Evolutionary conservation across 345 rosid species (phyloP).

Genomic region (Bruguiera gymnorhiza): DNA sequence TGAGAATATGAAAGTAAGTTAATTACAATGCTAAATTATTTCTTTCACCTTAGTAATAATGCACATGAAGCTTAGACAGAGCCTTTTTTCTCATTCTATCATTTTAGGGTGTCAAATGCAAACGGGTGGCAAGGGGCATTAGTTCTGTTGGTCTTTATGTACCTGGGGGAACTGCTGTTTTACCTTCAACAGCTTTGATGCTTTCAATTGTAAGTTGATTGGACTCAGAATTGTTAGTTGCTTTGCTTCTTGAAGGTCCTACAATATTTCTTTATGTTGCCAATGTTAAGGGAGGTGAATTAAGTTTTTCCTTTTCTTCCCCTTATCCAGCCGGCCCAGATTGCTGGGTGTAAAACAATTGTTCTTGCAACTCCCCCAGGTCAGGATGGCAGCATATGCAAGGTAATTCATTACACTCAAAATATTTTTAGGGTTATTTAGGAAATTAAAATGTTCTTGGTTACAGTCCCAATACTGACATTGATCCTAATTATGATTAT

Average conservation of each 20-base stretch:
- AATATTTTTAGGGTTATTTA: neutral
- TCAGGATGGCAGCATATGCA: slow-evolving; percentile 78
- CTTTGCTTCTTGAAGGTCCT: slow-evolving; percentile 5
- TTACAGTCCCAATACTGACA: too few species aligned
- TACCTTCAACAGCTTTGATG: slow-evolving; percentile 94
- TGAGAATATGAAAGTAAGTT: slow-evolving; percentile 81
- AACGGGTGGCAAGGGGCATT: slow-evolving; percentile 81
- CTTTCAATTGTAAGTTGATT: slow-evolving; percentile 70
- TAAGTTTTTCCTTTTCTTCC: slow-evolving; percentile 13
- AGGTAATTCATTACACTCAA: slow-evolving; percentile 38
- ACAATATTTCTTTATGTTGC: neutral
- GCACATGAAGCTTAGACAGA: neutral
- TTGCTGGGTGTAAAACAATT: slow-evolving; percentile 84
- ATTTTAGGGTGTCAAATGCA: slow-evolving; percentile 80
- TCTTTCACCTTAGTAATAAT: slow-evolving; percentile 8
- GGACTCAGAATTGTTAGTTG: neutral
- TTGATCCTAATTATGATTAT: too few species aligned
- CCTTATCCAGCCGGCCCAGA: slow-evolving; percentile 72
- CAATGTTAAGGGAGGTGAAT: neutral
- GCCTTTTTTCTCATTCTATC: neutral
- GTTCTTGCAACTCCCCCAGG: slow-evolving; percentile 90
- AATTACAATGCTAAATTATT: slow-evolving; percentile 3
- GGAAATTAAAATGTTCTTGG: neutral
- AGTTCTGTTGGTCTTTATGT: slow-evolving; percentile 93
- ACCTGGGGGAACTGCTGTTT: slow-evolving; percentile 90